Percentiles rank a stretch among this genome's conserved stretches.
These are phyloP conservation scores for Haberlea rhodopensis DNA, from an alignment of 257 asterid species.

Conservation along the genomic window DNA sequence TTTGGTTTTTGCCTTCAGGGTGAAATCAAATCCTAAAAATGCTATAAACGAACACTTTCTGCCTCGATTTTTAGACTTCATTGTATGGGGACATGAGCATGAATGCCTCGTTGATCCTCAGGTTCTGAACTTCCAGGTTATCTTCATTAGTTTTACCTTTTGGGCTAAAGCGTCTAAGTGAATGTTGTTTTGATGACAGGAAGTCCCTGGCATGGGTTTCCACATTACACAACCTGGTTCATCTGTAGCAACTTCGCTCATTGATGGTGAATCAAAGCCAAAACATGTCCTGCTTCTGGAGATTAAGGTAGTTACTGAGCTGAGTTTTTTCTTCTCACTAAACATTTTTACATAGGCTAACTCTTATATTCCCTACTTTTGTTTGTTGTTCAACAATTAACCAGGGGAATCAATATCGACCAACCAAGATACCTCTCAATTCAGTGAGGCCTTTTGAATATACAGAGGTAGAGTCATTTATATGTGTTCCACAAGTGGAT, in stretches of 20 bases:
- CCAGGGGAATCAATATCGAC: constrained; percentile 94
- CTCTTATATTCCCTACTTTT: not conserved
- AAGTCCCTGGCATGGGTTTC: constrained; percentile 99
- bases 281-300: constrained; percentile 94
- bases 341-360: not conserved
- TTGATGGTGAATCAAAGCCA: constrained; percentile 97
- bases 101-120: constrained; percentile 99
- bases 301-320: constrained; percentile 62
- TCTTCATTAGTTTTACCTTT: constrained; percentile 19
- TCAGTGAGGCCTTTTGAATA: constrained; percentile 96
- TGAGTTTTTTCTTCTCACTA: constrained; percentile 16
- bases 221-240: constrained; percentile 99
- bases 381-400: constrained; percentile 23
- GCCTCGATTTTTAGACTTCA: constrained; percentile 91
- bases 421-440: constrained; percentile 87
- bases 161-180: constrained; percentile 26
- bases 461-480: constrained; percentile 66
- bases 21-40: constrained; percentile 93
- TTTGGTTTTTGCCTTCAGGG: constrained; percentile 51
- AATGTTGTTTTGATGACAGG: constrained; percentile 48
- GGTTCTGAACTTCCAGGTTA: constrained; percentile 40
- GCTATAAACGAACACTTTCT: constrained; percentile 97
- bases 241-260: constrained; percentile 93
- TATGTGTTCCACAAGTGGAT: constrained; percentile 24
- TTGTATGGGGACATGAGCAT: constrained; percentile 99